These are phyloP conservation scores for Leucocoprinus sp. DNA, from an alignment of 768 basidiomycete genomes.

Conservation along the genomic window DNA sequence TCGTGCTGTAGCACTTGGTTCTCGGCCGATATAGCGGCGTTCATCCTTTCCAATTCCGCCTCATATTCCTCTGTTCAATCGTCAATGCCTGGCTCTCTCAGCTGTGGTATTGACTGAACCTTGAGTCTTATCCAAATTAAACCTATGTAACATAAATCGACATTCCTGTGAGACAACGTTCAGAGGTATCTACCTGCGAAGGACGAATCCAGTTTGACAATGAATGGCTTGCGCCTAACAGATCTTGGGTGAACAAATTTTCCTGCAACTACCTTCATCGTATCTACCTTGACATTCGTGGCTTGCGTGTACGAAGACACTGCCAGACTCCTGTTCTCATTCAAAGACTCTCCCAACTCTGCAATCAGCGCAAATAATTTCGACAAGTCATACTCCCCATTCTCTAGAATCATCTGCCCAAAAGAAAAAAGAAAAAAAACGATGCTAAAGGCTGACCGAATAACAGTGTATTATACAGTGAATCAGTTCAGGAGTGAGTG, in stretches of 20 bases:
- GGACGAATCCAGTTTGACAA: constrained; percentile 85
- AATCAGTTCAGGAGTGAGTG: not conserved
- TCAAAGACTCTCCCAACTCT: constrained; percentile 80
- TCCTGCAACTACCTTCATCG: not conserved
- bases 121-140: constrained; percentile 83
- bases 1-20: constrained; percentile 84
- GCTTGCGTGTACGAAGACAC: constrained; percentile 66
- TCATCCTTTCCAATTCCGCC: constrained; percentile 85
- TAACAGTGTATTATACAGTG: too few relatives aligned
- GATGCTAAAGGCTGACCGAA: too few relatives aligned
- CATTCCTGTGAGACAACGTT: too few relatives aligned
- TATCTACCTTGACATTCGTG: constrained; percentile 74
- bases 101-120: constrained; percentile 33
- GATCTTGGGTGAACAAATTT: not conserved
- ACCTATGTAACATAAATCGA: constrained; percentile 35
- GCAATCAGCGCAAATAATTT: constrained; percentile 61
- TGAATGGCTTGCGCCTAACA: constrained; percentile 78
- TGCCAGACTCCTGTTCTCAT: constrained; percentile 67
- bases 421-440: too few relatives aligned
- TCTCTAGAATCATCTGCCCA: constrained; percentile 49
- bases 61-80: constrained; percentile 72
- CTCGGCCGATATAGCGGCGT: constrained; percentile 65
- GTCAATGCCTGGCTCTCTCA: not conserved
- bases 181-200: constrained; percentile 54
- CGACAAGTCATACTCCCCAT: constrained; percentile 48